These are phyloP conservation scores for Fusarium nanum DNA, from an alignment of 2,329 filamentous ascomycete genomes.

Conservation along the genomic window DNA sequence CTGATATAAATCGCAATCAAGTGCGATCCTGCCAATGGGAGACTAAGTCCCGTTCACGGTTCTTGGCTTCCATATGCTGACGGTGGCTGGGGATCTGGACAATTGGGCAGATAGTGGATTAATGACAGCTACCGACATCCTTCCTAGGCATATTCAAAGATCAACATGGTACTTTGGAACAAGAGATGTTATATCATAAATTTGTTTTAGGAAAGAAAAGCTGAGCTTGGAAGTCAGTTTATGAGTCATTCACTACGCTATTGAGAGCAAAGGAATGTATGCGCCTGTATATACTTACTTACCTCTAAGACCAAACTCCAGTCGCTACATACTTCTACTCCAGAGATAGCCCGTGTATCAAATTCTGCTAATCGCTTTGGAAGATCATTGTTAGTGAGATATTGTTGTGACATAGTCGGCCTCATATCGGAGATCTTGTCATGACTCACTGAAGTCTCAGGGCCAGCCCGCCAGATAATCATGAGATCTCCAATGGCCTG, in stretches of 20 bases:
- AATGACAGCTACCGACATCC: background rate
- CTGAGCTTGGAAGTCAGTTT: background rate
- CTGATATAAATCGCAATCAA: background rate
- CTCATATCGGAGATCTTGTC: background rate
- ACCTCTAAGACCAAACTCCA: background rate
- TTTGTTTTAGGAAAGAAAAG: too few species aligned
- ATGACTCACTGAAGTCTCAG: background rate
- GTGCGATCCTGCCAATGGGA: background rate
- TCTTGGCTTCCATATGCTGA: background rate
- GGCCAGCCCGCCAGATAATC: background rate
- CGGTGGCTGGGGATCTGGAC: background rate
- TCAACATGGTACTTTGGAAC: background rate
- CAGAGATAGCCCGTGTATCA: background rate
- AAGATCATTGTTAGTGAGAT: background rate
- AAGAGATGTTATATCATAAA: background rate
- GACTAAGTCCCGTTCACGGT: background rate
- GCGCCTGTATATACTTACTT: background rate
- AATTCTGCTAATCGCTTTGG: background rate
- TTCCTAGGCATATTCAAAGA: background rate
- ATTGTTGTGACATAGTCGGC: background rate
- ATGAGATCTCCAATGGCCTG: background rate
- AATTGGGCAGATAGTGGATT: background rate
- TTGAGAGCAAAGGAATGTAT: background rate
- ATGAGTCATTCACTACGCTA: background rate
- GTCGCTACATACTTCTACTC: background rate